These are phyloP conservation scores for Schizosaccharomyces osmophilus DNA, from an alignment of 805 yeast species.

Conservation along the genomic window DNA sequence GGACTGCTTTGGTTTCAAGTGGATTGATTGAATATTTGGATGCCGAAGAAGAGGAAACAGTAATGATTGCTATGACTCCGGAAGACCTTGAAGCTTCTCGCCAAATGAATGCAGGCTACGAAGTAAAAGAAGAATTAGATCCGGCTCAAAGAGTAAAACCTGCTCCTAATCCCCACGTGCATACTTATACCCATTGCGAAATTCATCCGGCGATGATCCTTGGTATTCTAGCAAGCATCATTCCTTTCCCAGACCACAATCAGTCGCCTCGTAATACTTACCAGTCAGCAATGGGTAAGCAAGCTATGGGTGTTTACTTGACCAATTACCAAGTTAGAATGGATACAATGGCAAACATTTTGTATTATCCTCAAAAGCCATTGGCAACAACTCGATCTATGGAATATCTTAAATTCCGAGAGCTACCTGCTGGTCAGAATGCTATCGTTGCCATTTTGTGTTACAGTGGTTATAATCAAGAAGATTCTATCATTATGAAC, in stretches of 20 bases:
- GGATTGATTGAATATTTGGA: constrained; percentile 93
- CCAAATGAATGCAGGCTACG: constrained; percentile 17
- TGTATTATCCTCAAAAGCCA: constrained; percentile 94
- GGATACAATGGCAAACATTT: constrained; percentile 98
- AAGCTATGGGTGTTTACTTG: constrained; percentile 96
- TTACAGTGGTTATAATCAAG: constrained; percentile 96
- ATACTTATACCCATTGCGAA: constrained; percentile 94
- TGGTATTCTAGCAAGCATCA: constrained; percentile 95
- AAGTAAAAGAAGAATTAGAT: constrained; percentile 24
- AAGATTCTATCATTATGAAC: constrained; percentile 99
- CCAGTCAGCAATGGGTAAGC: constrained; percentile 99
- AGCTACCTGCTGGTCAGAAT: constrained; percentile 95
- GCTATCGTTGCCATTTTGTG: constrained; percentile 96
- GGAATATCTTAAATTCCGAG: constrained; percentile 93
- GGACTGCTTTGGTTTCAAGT: constrained; percentile 59
- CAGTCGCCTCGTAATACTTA: constrained; percentile 98
- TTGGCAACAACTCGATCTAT: constrained; percentile 91
- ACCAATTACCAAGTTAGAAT: constrained; percentile 89
- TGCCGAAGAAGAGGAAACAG: constrained; percentile 97
- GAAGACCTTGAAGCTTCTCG: constrained; percentile 64
- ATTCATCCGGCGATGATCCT: constrained; percentile 96
- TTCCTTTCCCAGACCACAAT: constrained; percentile 98
- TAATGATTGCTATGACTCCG: constrained; percentile 95
- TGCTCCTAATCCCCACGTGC: constrained; percentile 31
- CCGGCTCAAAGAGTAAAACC: constrained; percentile 76